Evolutionary conservation across 1,139 yeast species (phyloP).

Genomic region (Pichia sp.): DNA sequence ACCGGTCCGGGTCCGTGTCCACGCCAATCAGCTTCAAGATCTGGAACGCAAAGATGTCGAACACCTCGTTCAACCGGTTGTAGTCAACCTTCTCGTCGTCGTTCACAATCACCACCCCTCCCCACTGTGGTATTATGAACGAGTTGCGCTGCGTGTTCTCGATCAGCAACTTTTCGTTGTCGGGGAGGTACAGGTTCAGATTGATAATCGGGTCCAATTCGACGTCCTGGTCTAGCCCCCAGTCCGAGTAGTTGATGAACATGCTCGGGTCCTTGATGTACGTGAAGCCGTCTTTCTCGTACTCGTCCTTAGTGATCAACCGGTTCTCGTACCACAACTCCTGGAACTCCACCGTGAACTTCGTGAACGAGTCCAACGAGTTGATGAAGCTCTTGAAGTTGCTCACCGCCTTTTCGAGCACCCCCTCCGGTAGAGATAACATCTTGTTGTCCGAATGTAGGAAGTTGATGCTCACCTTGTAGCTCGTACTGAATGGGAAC

Average conservation of each 20-base stretch:
- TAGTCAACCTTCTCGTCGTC: conserved; percentile 31
- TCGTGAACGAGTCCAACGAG: conserved; percentile 49
- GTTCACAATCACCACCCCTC: conserved; percentile 57
- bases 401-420: conserved; percentile 41
- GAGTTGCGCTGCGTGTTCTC: conserved; percentile 55
- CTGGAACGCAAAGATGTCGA: conserved; percentile 73
- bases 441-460: conserved; percentile 52
- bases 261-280: conserved; percentile 48
- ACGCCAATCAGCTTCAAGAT: conserved; percentile 70
- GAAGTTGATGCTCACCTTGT: conserved; percentile 52
- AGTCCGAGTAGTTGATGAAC: conserved; percentile 71
- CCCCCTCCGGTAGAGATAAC: conserved; percentile 45
- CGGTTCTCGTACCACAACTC: conserved; percentile 55
- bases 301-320: conserved; percentile 15
- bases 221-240: conserved; percentile 57
- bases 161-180: conserved; percentile 38
- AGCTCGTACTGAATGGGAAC: conserved; percentile 24
- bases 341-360: conserved; percentile 76
- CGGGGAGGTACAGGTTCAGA: conserved; percentile 64
- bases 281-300: conserved; percentile 1
- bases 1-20: conserved; percentile 44
- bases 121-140: conserved; percentile 89
- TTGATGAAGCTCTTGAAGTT: conserved; percentile 42
- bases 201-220: conserved; percentile 61
- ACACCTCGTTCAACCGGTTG: conserved; percentile 49